Evolutionary conservation across 805 yeast species (phyloP), one percentile per base, ranked within the genome.

Genomic region (Pichia manshurica): DNA sequence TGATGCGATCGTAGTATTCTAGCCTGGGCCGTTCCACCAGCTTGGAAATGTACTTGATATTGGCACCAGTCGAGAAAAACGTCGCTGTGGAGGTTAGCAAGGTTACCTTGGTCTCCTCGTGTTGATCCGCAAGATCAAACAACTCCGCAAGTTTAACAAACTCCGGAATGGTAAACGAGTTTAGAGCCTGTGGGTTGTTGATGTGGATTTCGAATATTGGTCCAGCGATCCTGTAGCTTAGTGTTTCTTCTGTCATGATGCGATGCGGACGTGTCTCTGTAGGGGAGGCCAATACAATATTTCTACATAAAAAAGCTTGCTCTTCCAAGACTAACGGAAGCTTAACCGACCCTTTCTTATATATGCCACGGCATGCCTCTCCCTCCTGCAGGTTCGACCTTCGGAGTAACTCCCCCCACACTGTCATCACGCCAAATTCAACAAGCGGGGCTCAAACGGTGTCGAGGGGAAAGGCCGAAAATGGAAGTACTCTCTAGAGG

Each of bases 31-130:
- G 47, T 32, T 62, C 46, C 17, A 39, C 53, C 54, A 62, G 39
- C 46, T 68, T 48, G 0, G 70, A 65, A n/a, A 65, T 53, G 2
- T 49, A 17, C 32, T 62, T 72, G 44, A 85, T 77, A 60, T 87
- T 82, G 19, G 96, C 96, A 22, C 96, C 96, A 6, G 95, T 84
- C 22, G 88, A 80, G 63, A 87, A 88, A 62, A 76, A 84, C 48
- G 82, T 71, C 0, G 96, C 96, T 0, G 84, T 71, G 31, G 88
- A 73, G 58, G 79, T 81, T 42, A 88, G 64, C 43, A 85, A 67
- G 1, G 96, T 88, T 21, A 79, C 73, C 7, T 74, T 58, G 0
- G 91, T 81, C 19, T 71, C 69, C 21, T 78, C 78, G 48, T 85
- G 82, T 5, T 67, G 61, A 49, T 85, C 82, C 0, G 95, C 89